These are phyloP conservation scores for Stereum hirsutum DNA, from an alignment of 1,284 basidiomycete genomes.

Conservation along the genomic window DNA sequence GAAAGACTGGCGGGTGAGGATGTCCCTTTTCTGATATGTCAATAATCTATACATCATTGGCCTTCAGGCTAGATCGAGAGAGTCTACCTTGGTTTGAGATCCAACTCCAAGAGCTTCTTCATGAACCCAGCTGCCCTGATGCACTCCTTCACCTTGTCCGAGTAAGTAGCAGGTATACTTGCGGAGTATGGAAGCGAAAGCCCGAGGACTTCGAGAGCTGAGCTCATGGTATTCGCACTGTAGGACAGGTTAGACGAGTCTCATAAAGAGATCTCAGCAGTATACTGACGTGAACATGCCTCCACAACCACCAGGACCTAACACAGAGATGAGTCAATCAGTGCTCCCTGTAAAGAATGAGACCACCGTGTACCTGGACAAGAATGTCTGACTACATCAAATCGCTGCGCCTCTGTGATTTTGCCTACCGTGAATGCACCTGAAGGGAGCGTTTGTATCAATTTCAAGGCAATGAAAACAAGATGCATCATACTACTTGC, in stretches of 20 bases:
- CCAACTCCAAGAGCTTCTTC: constrained; percentile 73
- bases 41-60: constrained; percentile 16
- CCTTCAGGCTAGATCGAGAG: background rate
- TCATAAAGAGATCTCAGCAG: background rate
- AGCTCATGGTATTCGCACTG: constrained; percentile 84
- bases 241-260: background rate
- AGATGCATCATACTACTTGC: constrained; percentile 24
- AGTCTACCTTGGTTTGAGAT: constrained; percentile 73
- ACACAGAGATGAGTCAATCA: no score
- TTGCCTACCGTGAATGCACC: constrained; percentile 68
- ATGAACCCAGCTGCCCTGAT: constrained; percentile 77
- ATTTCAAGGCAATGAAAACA: no score
- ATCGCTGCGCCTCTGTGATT: constrained; percentile 68
- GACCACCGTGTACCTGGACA: no score
- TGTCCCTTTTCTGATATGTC: constrained; percentile 57
- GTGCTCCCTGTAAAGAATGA: no score
- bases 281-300: constrained; percentile 72
- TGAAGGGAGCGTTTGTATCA: background rate
- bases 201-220: constrained; percentile 83
- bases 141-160: constrained; percentile 83
- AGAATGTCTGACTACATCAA: constrained; percentile 75
- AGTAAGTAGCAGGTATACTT: constrained; percentile 67
- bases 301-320: constrained; percentile 55
- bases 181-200: constrained; percentile 89
- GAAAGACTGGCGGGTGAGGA: constrained; percentile 86